These are phyloP conservation scores for Aspergillus sparsus DNA, from an alignment of 495 filamentous ascomycete genomes.

Conservation along the genomic window DNA sequence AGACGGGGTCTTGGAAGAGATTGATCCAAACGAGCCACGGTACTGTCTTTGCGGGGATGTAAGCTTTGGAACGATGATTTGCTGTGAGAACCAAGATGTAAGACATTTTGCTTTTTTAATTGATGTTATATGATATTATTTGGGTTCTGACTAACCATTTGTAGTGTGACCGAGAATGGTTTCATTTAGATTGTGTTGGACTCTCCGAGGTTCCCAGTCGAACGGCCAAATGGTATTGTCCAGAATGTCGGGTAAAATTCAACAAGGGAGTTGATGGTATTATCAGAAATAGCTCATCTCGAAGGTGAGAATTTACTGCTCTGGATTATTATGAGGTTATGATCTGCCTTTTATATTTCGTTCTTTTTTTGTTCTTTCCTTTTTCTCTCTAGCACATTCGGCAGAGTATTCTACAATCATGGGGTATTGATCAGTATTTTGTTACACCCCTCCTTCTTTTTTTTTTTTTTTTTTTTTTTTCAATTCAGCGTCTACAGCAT, in stretches of 20 bases:
- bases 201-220: slow-evolving; percentile 72
- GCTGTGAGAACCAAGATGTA: slow-evolving; percentile 88
- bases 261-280: slow-evolving; percentile 53
- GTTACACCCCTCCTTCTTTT: not conserved
- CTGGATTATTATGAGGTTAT: slow-evolving; percentile 36
- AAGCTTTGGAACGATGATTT: slow-evolving; percentile 93
- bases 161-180: slow-evolving; percentile 80
- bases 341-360: slow-evolving; percentile 18
- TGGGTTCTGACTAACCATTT: slow-evolving; percentile 29
- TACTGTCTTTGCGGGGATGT: slow-evolving; percentile 93
- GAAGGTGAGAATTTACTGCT: slow-evolving; percentile 30
- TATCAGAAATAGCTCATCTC: slow-evolving; percentile 34
- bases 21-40: slow-evolving; percentile 82
- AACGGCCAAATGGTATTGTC: slow-evolving; percentile 93
- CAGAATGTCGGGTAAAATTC: slow-evolving; percentile 73
- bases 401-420: no score
- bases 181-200: slow-evolving; percentile 87
- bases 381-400: not conserved
- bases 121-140: not conserved
- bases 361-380: slow-evolving; percentile 16
- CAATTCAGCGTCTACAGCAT: no score
- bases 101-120: slow-evolving; percentile 40
- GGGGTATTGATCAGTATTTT: no score
- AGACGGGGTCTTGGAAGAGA: slow-evolving; percentile 62
- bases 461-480: not conserved